These are phyloP conservation scores for Phytophthora pisi DNA, from an alignment of 352 stramenopile genomes.

Conservation along the genomic window DNA sequence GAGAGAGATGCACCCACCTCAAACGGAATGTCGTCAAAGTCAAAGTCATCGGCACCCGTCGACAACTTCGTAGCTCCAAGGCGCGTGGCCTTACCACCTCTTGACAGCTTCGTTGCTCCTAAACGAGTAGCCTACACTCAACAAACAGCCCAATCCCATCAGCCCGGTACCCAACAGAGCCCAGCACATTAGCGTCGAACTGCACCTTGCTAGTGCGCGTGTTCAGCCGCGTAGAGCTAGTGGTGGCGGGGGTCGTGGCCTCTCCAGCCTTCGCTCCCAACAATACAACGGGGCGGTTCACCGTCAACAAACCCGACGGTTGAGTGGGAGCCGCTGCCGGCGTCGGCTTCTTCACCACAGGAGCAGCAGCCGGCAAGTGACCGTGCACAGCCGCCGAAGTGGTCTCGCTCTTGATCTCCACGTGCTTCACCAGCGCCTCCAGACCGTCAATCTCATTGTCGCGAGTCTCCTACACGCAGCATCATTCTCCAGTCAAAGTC, in stretches of 20 bases:
- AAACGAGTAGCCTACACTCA: slow-evolving; percentile 31
- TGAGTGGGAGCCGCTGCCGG: slow-evolving; percentile 26
- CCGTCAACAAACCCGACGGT: slow-evolving; percentile 47
- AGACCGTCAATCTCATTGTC: slow-evolving; percentile 70
- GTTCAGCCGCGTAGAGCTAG: slow-evolving; percentile 56
- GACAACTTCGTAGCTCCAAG: slow-evolving; percentile 82
- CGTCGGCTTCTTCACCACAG: slow-evolving; percentile 25
- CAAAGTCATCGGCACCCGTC: slow-evolving; percentile 69
- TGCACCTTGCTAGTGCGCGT: slow-evolving; percentile 59
- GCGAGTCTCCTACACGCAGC: slow-evolving; percentile 24
- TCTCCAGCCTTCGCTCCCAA: slow-evolving; percentile 58
- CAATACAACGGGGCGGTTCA: slow-evolving; percentile 76
- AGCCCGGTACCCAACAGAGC: not conserved
- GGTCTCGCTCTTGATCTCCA: slow-evolving; percentile 52
- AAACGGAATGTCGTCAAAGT: slow-evolving; percentile 90
- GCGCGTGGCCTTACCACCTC: slow-evolving; percentile 52
- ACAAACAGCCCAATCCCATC: not conserved
- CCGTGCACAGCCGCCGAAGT: slow-evolving; percentile 38
- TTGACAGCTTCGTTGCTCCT: slow-evolving; percentile 44
- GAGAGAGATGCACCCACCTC: slow-evolving; percentile 43
- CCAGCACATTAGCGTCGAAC: not conserved
- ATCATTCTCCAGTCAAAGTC: not conserved
- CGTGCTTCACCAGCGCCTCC: slow-evolving; percentile 82
- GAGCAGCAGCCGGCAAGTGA: slow-evolving; percentile 45
- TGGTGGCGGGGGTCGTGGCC: slow-evolving; percentile 41